These are phyloP conservation scores for Effrenium voratum DNA, from an alignment of 73 alveolate species.

Conservation along the genomic window DNA sequence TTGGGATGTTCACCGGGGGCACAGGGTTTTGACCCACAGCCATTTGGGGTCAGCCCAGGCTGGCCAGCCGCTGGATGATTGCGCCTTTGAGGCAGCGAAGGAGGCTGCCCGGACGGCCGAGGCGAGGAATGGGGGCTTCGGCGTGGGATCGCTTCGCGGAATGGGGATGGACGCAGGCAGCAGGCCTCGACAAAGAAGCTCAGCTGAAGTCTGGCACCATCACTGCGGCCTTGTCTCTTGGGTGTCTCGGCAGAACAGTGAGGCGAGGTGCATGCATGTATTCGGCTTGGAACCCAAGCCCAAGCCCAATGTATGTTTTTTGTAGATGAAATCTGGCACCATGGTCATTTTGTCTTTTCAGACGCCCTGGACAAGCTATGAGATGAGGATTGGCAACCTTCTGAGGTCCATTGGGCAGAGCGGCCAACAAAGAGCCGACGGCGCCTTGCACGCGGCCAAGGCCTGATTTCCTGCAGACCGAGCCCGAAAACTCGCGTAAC, in stretches of 20 bases:
- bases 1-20: not conserved
- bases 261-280: too few relatives aligned
- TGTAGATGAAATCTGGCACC: too few relatives aligned
- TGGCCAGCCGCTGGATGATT: not conserved
- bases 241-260: not conserved
- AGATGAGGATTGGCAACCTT: too few relatives aligned
- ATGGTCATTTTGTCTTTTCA: too few relatives aligned
- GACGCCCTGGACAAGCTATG: too few relatives aligned
- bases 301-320: too few relatives aligned
- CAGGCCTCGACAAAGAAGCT: not conserved
- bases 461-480: too few relatives aligned
- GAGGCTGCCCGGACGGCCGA: conserved; percentile 20
- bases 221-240: conserved; percentile 38
- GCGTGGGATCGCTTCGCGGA: not conserved
- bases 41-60: not conserved
- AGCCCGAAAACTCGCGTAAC: too few relatives aligned
- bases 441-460: conserved; percentile 35
- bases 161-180: not conserved
- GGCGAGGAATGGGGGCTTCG: not conserved
- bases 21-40: not conserved
- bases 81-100: conserved; percentile 36
- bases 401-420: conserved; percentile 43
- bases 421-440: conserved; percentile 36
- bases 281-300: too few relatives aligned
- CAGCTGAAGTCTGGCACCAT: conserved; percentile 50